Base-by-base conservation (phyloP, 805 yeast species). In the Candida tammaniensis region DNA sequence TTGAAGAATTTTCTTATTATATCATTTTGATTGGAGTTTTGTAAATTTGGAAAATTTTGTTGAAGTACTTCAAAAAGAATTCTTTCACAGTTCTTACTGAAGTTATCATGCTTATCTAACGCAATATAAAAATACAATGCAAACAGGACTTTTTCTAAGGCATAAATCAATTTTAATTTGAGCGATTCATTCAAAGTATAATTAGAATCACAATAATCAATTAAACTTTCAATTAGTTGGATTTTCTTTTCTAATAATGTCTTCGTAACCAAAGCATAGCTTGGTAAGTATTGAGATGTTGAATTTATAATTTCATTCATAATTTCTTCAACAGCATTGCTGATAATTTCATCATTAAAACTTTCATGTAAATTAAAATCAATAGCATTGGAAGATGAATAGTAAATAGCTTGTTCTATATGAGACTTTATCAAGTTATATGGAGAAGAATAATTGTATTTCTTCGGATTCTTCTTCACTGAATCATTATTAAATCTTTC, bases 331-430 rank as follows among this genome's bases (percentile, higher is more conserved):
- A 83, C 54, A n/a, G 89, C 63, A 11, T 49, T 40, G 14, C 39
- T 18, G 2, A 61, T 40, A 1, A 38, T 36, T 3, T 40, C 40
- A 6, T 44, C 40, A 4, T 54, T 32, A 29, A 34, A 46, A 0
- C 42, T 55, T 20, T 70, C 78, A 7, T 30, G 20, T 1, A 54
- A 40, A 18, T 70, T 70, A 36, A 78, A 57, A 7, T 69, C 68
- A 3, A 76, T 57, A 10, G 67, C 72, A 3, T 67, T 27, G 57
- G 71, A 50, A 56, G 65, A 58, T 2, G 77, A 71, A 42, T 76
- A 84, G 48, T 80, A 82, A 1, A 89, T 76, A 0, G 89, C 95
- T 57, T 89, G 97, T 45, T 83, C 93, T 15, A 91, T 75, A 47
- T 81, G 89, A 0, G 86, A 74, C 51, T 80, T 81, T 21, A 85